Percentiles rank a stretch among this genome's conserved stretches.
phyloP scores from a whole-genome alignment of 2,329 filamentous ascomycete species.

The Exophiala xenobiotica region DNA sequence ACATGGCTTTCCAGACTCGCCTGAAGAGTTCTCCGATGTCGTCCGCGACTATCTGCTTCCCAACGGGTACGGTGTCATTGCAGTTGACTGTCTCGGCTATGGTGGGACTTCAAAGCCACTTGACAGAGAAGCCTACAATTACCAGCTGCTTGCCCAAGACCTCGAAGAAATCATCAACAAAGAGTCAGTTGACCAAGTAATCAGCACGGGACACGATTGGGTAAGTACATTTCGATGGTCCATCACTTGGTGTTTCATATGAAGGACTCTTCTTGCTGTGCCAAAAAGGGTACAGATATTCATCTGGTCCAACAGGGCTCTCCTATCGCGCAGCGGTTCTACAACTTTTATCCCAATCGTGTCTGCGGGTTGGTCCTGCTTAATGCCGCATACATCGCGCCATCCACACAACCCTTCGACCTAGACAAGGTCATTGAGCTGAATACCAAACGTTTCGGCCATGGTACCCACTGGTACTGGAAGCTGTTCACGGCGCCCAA shows the following conservation, averaged over 20 bases:
- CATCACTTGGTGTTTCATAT: no score
- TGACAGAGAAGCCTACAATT: constrained; percentile 39
- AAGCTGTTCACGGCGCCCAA: constrained; percentile 45
- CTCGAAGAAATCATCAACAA: constrained; percentile 43
- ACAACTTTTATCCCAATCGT: constrained; percentile 43
- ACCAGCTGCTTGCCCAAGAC: constrained; percentile 39
- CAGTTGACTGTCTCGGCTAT: constrained; percentile 43
- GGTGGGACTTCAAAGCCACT: constrained; percentile 44
- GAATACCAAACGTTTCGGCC: constrained; percentile 39
- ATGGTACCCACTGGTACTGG: constrained; percentile 46
- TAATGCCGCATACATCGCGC: constrained; percentile 44
- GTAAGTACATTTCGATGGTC: neutral
- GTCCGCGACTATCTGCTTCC: constrained; percentile 42
- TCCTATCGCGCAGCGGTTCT: constrained; percentile 44
- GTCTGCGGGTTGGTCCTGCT: constrained; percentile 44
- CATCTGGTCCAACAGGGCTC: constrained; percentile 38
- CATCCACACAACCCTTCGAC: constrained; percentile 36
- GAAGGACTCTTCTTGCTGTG: no score
- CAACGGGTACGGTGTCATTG: constrained; percentile 42
- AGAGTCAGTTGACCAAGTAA: constrained; percentile 38
- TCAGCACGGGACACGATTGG: constrained; percentile 52
- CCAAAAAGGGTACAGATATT: no score
- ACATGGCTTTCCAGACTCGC: constrained; percentile 53
- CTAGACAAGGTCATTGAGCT: constrained; percentile 37
- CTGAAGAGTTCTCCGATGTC: constrained; percentile 44